A percentile compares a stretch with the other conserved stretches of the same genome.
Evolutionary conservation across 306 rosid species (phyloP).

Genomic region (Corylus heterophylla): DNA sequence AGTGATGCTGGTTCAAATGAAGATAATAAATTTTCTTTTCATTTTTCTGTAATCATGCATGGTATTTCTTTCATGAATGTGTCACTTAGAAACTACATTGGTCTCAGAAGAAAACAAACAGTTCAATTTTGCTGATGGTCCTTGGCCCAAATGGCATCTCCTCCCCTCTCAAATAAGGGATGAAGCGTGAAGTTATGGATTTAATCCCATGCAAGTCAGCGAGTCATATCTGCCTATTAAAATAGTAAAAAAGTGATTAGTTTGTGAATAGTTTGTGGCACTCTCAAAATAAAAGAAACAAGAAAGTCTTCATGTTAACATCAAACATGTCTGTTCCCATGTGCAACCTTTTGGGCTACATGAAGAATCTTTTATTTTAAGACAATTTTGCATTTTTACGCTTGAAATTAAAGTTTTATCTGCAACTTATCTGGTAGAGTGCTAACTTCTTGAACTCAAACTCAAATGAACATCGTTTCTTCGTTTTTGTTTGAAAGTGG

Average conservation of each 20-base stretch:
- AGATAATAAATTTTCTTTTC: neutral
- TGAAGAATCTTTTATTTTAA: neutral
- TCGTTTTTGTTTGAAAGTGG: neutral
- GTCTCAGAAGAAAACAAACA: neutral
- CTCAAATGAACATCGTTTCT: neutral
- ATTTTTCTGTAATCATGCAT: neutral
- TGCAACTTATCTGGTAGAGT: neutral
- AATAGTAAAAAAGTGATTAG: neutral
- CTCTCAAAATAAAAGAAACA: neutral
- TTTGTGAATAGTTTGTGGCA: neutral
- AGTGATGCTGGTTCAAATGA: neutral
- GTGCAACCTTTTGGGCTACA: neutral
- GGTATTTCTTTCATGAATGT: slow-evolving; percentile 8
- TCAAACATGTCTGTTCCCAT: neutral
- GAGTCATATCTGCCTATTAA: neutral
- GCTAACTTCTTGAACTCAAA: neutral
- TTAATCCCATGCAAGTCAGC: neutral
- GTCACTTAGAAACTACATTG: neutral
- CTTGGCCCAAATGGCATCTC: neutral
- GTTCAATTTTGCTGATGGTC: neutral
- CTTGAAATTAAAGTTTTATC: neutral
- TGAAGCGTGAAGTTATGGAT: neutral
- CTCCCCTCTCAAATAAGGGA: neutral
- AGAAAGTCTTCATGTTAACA: neutral
- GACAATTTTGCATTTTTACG: neutral